These are phyloP conservation scores for Rutstroemia sydowiana DNA, from an alignment of 2,329 filamentous ascomycete genomes.

Conservation along the genomic window DNA sequence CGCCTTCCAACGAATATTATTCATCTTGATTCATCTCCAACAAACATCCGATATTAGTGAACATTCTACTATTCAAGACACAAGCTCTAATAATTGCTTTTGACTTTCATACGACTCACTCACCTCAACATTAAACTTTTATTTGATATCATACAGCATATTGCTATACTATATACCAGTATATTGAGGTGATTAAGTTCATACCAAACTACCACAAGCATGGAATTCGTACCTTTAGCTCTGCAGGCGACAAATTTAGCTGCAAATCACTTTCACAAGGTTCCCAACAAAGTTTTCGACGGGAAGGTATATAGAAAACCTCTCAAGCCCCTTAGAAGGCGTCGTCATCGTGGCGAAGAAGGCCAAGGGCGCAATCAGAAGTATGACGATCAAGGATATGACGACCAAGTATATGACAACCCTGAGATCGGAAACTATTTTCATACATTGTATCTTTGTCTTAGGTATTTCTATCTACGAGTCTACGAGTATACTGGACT, in stretches of 20 bases:
- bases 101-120: no score
- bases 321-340: constrained; percentile 17
- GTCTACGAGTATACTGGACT: no score
- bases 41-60: not conserved
- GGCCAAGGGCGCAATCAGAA: not conserved
- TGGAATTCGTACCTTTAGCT: constrained; percentile 4
- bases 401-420: constrained; percentile 5
- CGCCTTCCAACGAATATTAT: not conserved
- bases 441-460: no score
- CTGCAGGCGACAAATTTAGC: constrained; percentile 13
- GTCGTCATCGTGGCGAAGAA: not conserved
- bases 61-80: not conserved
- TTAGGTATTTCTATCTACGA: no score
- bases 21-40: not conserved
- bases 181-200: no score
- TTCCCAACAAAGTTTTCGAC: constrained; percentile 20
- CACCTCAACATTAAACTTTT: no score
- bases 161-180: no score
- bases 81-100: no score
- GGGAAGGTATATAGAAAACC: constrained; percentile 8
- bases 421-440: no score
- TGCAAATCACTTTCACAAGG: constrained; percentile 18
- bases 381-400: not conserved
- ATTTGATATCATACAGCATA: no score
- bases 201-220: no score